Evolutionary conservation across 345 rosid genomes (phyloP).

Genomic region (Clausena lansium): DNA sequence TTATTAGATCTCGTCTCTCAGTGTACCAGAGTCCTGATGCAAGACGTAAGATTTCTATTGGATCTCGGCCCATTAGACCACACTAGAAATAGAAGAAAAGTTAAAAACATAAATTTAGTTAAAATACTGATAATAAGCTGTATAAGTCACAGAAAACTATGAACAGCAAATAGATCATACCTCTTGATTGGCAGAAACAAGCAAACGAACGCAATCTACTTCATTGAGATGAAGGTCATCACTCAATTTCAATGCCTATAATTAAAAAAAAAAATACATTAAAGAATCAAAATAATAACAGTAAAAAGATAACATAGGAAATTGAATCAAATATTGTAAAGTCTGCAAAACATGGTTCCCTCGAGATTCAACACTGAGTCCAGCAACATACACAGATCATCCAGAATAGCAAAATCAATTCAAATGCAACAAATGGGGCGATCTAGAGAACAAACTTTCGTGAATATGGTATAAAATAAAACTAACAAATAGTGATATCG

Average conservation of each 20-base stretch:
- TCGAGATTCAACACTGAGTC: background rate
- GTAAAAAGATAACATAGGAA: background rate
- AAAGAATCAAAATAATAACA: slow-evolving; percentile 12
- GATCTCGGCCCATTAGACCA: slow-evolving; percentile 85
- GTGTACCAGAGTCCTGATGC: slow-evolving; percentile 96
- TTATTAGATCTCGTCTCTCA: slow-evolving; percentile 80
- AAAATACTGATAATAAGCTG: slow-evolving; percentile 1
- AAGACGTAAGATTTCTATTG: slow-evolving; percentile 77
- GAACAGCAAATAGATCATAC: slow-evolving; percentile 36
- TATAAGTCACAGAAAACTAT: slow-evolving; percentile 3
- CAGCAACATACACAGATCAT: background rate
- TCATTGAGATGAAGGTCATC: slow-evolving; percentile 93
- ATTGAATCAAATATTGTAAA: background rate
- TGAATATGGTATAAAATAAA: background rate
- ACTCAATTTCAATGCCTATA: slow-evolving; percentile 77
- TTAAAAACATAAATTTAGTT: slow-evolving; percentile 9
- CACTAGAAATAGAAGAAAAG: slow-evolving; percentile 43
- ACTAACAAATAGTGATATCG: background rate
- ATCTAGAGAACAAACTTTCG: background rate
- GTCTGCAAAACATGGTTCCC: background rate
- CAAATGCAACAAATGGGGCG: background rate
- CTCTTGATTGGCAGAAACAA: slow-evolving; percentile 92
- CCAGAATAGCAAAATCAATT: background rate
- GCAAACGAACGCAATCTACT: slow-evolving; percentile 75
- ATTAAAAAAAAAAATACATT: background rate